Conservation (phyloP, 2,329 filamentous ascomycete genomes). For the Ophiostoma piceae region DNA sequence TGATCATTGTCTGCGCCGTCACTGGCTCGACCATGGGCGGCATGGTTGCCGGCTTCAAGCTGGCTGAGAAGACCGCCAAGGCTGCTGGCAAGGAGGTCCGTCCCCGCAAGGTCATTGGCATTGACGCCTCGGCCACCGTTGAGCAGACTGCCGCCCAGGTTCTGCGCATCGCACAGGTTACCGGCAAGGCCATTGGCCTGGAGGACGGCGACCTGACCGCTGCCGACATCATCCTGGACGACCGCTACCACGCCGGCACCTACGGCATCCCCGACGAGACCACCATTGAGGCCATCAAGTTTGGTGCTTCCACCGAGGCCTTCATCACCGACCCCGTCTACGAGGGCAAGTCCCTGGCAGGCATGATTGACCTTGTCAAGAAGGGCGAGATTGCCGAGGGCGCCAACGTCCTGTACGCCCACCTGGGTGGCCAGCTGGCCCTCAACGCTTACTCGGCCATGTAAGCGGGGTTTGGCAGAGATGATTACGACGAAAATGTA, state of each 20-base stretch:
- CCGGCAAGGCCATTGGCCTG: constrained; percentile 59
- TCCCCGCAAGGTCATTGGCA: constrained; percentile 56
- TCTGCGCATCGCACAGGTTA: constrained; percentile 59
- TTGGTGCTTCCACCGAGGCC: constrained; percentile 62
- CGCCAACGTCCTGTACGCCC: constrained; percentile 66
- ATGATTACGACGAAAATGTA: constrained; percentile 13
- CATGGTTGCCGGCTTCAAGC: constrained; percentile 67
- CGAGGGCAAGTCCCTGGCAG: constrained; percentile 69
- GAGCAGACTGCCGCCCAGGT: constrained; percentile 61
- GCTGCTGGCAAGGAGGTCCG: constrained; percentile 30
- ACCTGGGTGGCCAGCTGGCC: constrained; percentile 65
- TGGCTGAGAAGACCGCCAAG: constrained; percentile 44
- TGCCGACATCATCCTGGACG: constrained; percentile 58
- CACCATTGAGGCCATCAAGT: constrained; percentile 64
- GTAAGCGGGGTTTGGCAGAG: constrained; percentile 17
- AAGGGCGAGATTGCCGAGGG: constrained; percentile 53
- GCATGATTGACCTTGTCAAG: constrained; percentile 63
- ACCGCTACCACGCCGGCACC: constrained; percentile 58
- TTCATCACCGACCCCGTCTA: constrained; percentile 74
- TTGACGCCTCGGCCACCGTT: constrained; percentile 59
- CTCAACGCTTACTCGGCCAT: constrained; percentile 60
- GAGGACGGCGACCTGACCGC: constrained; percentile 54
- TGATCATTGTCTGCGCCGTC: constrained; percentile 63
- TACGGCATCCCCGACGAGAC: constrained; percentile 63
- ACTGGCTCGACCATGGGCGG: constrained; percentile 67